Conservation (phyloP, 169 alveolate species). For the Plasmodium gaboni region DNA sequence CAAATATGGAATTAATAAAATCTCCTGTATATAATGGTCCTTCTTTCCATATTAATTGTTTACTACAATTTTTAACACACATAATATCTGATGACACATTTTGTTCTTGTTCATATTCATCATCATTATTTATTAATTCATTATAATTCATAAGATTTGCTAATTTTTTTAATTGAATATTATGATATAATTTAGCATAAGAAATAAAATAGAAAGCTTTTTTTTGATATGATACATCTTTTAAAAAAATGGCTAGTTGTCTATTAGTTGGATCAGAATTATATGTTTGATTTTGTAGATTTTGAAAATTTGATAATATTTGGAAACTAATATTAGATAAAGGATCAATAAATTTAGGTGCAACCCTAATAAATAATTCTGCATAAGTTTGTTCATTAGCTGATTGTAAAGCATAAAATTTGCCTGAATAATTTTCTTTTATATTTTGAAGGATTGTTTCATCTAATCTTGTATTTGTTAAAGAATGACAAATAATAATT, state of each 20-base stretch:
- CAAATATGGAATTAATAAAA: constrained; percentile 76
- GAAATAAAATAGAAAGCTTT: constrained; percentile 84
- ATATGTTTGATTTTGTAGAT: constrained; percentile 64
- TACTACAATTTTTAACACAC: constrained; percentile 83
- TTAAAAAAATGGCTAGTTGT: constrained; percentile 81
- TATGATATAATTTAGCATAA: constrained; percentile 87
- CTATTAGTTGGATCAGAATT: constrained; percentile 81
- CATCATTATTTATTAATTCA: not conserved
- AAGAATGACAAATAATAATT: constrained; percentile 85
- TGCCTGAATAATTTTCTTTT: constrained; percentile 87
- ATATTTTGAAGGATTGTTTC: constrained; percentile 85
- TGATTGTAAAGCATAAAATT: constrained; percentile 85
- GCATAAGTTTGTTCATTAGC: constrained; percentile 87
- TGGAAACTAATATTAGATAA: constrained; percentile 71
- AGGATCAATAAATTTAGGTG: constrained; percentile 90
- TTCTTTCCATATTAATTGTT: constrained; percentile 82
- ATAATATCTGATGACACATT: constrained; percentile 83
- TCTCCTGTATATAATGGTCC: constrained; percentile 82
- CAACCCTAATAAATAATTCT: constrained; percentile 83
- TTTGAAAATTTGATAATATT: constrained; percentile 71
- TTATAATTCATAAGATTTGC: constrained; percentile 80
- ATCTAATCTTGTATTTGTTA: constrained; percentile 81
- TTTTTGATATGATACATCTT: constrained; percentile 83
- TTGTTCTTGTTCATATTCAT: constrained; percentile 52
- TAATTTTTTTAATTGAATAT: constrained; percentile 82